Evolutionary conservation across 306 rosid genomes (phyloP).

Genomic region (Neltuma alba): DNA sequence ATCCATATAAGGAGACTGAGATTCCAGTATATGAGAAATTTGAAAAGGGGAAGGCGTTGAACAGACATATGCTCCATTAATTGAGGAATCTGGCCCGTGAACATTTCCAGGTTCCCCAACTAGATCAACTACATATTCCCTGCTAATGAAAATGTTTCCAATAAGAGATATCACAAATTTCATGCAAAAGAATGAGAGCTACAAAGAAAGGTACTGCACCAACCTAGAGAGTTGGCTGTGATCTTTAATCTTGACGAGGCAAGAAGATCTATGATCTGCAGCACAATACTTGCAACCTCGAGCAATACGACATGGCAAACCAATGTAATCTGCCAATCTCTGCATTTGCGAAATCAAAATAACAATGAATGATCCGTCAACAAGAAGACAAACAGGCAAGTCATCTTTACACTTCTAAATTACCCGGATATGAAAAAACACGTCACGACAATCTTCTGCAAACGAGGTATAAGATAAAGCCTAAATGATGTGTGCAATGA

Average conservation of each 20-base stretch:
- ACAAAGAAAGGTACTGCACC: slow-evolving; percentile 23
- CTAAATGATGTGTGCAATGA: not conserved
- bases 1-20: slow-evolving; percentile 59
- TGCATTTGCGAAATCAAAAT: slow-evolving; percentile 45
- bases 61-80: slow-evolving; percentile 85
- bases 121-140: slow-evolving; percentile 97
- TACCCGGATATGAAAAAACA: not conserved
- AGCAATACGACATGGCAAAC: slow-evolving; percentile 98
- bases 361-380: not conserved
- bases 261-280: slow-evolving; percentile 93
- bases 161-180: not conserved
- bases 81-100: slow-evolving; percentile 88
- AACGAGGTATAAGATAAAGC: not conserved
- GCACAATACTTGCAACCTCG: slow-evolving; percentile 94
- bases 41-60: slow-evolving; percentile 83
- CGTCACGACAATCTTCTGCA: not conserved
- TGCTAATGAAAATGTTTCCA: slow-evolving; percentile 30
- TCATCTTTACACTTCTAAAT: not conserved
- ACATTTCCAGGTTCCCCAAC: slow-evolving; percentile 97
- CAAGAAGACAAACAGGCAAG: slow-evolving; percentile 9
- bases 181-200: slow-evolving; percentile 3
- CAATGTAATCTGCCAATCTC: slow-evolving; percentile 95
- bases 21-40: slow-evolving; percentile 80
- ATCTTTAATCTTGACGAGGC: slow-evolving; percentile 84
- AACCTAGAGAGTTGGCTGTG: slow-evolving; percentile 71